Evolutionary conservation across 2,329 filamentous ascomycete species (phyloP), one percentile per base, ranked within the genome.

Genomic region (Trichocomaceae sp.): DNA sequence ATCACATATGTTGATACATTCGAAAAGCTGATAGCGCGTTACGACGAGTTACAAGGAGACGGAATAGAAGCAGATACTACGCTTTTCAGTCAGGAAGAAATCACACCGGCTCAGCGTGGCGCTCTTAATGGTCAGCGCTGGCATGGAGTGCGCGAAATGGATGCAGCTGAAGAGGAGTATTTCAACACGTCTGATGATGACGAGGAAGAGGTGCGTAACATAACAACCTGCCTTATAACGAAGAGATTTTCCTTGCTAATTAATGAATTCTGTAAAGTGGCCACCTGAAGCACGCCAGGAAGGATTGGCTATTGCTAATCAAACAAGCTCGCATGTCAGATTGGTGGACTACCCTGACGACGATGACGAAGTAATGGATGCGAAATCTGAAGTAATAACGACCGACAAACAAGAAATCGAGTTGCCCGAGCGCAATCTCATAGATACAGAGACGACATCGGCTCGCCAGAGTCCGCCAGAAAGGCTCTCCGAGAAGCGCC

Each of bases 311-410:
- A 13, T 57, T 58, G 26, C 26, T 8, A 13, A 50, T 66, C 48
- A 88, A 84, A 22, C 62, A 65, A 17, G 79, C 79, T 13, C 82
- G 83, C 19, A 77, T 84, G 72, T 81, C 50, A 90, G 86, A 1
- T 75, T 97, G 20, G 93, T 99, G 33, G 89, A 96, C 68, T 99
- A 99, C 67, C 83, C 86, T 0, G 95, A 95, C 37, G 91, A 96
- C 62, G 92, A 96, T 57, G 54, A 56, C 15, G 54, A 56, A 17
- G 89, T 79, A 12, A 84, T 86, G 70, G 84, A 85, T 64, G 75
- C 81, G 33, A 75, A 72, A 53, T 59, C 66, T 6, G 72, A 73
- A 56, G 54, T 59, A 19, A 53, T 58, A 20, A 56, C 44, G 13
- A 58, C 58, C 31, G 58, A 63, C 17, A 62, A 61, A 17, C 60